These are phyloP conservation scores for Amanita subjunquillea DNA, from an alignment of 768 basidiomycete species.

Conservation along the genomic window DNA sequence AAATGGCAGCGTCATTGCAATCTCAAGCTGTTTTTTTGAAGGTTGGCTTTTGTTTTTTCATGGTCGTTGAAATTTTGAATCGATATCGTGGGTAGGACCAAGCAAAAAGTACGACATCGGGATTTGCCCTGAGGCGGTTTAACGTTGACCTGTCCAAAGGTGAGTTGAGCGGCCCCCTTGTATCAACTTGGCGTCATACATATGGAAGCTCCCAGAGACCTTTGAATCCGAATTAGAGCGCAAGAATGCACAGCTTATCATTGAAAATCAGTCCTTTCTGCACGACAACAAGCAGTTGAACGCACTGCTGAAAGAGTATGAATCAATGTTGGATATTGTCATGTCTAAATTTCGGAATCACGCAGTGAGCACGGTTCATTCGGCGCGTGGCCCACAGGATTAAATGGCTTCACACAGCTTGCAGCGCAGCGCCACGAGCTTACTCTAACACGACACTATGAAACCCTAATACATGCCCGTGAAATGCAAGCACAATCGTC, in stretches of 20 bases:
- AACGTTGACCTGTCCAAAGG: conserved; percentile 85
- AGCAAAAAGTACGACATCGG: conserved; percentile 58
- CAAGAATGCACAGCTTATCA: conserved; percentile 77
- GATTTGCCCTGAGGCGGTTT: conserved; percentile 72
- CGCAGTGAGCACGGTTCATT: conserved; percentile 45
- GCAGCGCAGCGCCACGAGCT: conserved; percentile 90
- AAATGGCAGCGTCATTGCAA: conserved; percentile 58
- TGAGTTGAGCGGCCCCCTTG: conserved; percentile 16
- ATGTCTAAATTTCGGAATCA: conserved; percentile 95
- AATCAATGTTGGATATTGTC: conserved; percentile 87
- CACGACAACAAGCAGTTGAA: conserved; percentile 96
- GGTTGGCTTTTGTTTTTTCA: conserved; percentile 27
- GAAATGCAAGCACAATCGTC: conserved; percentile 45
- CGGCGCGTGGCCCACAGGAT: conserved; percentile 3
- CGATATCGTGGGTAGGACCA: conserved; percentile 42
- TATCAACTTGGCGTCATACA: conserved; percentile 16
- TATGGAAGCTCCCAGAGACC: conserved; percentile 52
- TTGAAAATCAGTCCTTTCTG: conserved; percentile 87
- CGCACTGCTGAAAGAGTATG: conserved; percentile 86
- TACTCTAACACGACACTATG: conserved; percentile 84
- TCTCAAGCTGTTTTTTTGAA: conserved; percentile 64
- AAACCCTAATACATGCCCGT: conserved; percentile 60
- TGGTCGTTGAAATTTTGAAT: conserved; percentile 7
- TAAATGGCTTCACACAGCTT: conserved; percentile 34
- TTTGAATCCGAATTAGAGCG: conserved; percentile 93